Conservation (phyloP, 2,329 filamentous ascomycete species). For the Fusarium mexicanum region DNA sequence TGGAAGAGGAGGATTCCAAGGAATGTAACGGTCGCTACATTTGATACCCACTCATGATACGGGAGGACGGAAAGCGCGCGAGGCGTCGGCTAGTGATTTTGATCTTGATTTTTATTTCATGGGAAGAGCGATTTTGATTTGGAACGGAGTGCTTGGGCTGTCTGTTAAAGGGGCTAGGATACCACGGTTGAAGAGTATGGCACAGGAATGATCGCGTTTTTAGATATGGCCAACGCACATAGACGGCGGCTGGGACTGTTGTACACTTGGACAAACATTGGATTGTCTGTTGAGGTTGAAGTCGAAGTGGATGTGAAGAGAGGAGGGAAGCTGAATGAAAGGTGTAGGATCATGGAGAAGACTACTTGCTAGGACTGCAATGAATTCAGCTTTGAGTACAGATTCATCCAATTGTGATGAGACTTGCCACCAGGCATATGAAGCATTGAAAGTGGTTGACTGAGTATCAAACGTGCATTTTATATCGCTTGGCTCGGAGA, state of each 20-base stretch:
- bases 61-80: constrained; percentile 40
- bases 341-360: constrained; percentile 10
- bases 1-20: constrained; percentile 55
- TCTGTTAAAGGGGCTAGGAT: constrained; percentile 10
- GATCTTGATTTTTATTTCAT: constrained; percentile 36
- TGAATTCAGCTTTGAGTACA: constrained; percentile 8
- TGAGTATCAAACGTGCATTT: neutral
- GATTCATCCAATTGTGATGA: constrained; percentile 15
- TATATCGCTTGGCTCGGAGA: neutral
- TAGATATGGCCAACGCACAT: constrained; percentile 34
- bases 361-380: constrained; percentile 6
- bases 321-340: neutral
- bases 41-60: constrained; percentile 53
- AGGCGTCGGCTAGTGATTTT: constrained; percentile 40
- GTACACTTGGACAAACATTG: constrained; percentile 20
- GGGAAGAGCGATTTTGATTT: constrained; percentile 38
- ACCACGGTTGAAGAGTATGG: constrained; percentile 18
- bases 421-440: neutral
- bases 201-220: constrained; percentile 20
- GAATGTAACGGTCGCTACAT: constrained; percentile 51
- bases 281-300: neutral
- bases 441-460: neutral
- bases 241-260: constrained; percentile 25
- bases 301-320: neutral
- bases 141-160: constrained; percentile 26